Evolutionary conservation across 176 grass and related monocot species (phyloP), one percentile per base, ranked within the genome.

Genomic region (Microstegium vimineum): DNA sequence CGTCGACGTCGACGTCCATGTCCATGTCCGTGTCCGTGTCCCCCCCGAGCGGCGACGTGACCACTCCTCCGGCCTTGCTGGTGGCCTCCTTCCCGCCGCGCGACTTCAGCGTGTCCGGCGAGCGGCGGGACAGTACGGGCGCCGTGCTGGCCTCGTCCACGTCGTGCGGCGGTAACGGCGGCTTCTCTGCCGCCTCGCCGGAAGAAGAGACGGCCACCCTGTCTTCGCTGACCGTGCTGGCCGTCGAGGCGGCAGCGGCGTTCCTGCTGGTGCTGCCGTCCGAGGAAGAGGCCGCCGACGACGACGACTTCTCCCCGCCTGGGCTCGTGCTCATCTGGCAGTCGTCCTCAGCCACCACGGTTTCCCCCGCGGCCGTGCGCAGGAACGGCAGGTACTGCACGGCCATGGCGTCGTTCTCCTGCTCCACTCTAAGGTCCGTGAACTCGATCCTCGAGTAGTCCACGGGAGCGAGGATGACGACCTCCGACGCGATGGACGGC

Each of bases 301-400:
- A 83, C 61, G 31, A 66, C 9, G 83, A 16, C n/a, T 71, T 86
- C 4, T 47, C 78, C 4, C 11, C 66, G 64, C 57, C 34, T 16
- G 40, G 77, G 77, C 72, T 83, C 27, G 82, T 74, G 41, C 57
- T 56, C 90, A 92, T 94, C 69, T 96, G 88, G 28, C 67, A 81
- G 74, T 88, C 83, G 10, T 85, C 77, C 32, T 69, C 62, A 10
- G 27, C 35, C 8, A 5, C 63, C 31, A 18, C 33, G 13, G 13
- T 15, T 1, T 47, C 51, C 23, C 23, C 25, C 1, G 2, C 43
- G 2, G 4, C 13, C 2, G 89, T 78, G 35, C 83, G 90, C 52
- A 97, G 31, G 81, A 94, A 92, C 74, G 88, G 95, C 72, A 89
- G 91, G 83, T 92, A 94, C 89, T 94, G 82, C 65, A 85, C 84